Base-by-base conservation (phyloP, 148 eudicot genomes). In the Nepenthes mirabilis region DNA sequence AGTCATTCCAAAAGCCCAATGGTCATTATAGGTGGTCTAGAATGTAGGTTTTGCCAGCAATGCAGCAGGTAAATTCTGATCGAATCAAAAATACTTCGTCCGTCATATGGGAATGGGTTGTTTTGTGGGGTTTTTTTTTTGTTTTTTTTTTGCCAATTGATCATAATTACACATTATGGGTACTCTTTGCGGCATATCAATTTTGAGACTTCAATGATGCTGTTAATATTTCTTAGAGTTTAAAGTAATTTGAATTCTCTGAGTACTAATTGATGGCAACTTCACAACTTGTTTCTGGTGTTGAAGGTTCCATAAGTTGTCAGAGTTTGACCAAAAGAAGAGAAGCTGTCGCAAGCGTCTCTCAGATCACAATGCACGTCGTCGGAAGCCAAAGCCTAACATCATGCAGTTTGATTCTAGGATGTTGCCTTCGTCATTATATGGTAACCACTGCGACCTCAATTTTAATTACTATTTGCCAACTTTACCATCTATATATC, bases 341-440 rank as follows among this genome's bases (percentile, higher is more conserved):
- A 72, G 91, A 74, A 91, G 98, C 82, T 91, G 98, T 59, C 90
- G 98, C 23, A 83, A 82, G 76, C 79, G 96, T 58, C 96, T 91
- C 37, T 81, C 88, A 64, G 95, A 88, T 68, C 98, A 91, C 65
- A 91, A 91, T 80, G 96, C 98, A 36, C 75, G 98, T 4, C 88
- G 98, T 60, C 77, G 96, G 65, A 88, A 84, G 73, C 91, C 93
- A 65, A 90, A 83, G 73, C 83, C 81, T 6, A 82, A 88, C 67
- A 69, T 82, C 2, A 72, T 82, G 59, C 93, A 78, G 53, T 80
- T 88, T 68, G 78, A 72, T 59, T 61, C 97, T 0, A 57, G 82
- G 67, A 67, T 86, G 64, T 65, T 82, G 50, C 57, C 87, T 37
- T 74, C 85, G 43, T 65, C 91, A 3, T 62, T 80, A 61, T 82